Conservation (phyloP, 345 rosid genomes). For the Dovyalis caffra region DNA sequence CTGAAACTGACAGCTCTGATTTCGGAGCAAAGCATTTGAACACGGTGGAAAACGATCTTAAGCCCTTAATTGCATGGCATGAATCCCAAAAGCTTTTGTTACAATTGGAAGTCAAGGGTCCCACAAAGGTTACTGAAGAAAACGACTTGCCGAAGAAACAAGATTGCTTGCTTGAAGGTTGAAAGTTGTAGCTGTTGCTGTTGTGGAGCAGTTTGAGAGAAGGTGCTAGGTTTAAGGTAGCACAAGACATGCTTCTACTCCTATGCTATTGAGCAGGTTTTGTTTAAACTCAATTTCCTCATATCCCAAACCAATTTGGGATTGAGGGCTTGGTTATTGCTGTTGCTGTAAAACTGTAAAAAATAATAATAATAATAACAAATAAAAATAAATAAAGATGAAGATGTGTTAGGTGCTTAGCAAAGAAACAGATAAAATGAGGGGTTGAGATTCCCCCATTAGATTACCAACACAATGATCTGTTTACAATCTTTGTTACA, state of each 20-base stretch:
- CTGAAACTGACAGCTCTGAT: constrained; percentile 28
- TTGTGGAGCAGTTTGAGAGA: neutral
- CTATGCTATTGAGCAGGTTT: too few species aligned
- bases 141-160: neutral
- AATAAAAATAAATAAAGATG: too few species aligned
- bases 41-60: constrained; percentile 11
- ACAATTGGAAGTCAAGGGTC: constrained; percentile 21
- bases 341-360: too few species aligned
- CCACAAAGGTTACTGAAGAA: constrained; percentile 2
- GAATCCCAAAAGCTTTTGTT: constrained; percentile 5
- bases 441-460: too few species aligned
- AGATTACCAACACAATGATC: too few species aligned
- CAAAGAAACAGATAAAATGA: too few species aligned
- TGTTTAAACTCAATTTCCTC: neutral
- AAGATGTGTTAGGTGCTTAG: too few species aligned
- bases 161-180: neutral
- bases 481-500: too few species aligned
- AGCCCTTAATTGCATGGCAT: constrained; percentile 8
- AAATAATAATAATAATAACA: too few species aligned
- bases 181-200: neutral
- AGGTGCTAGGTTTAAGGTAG: neutral
- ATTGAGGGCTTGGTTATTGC: too few species aligned
- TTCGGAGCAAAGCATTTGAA: constrained; percentile 26
- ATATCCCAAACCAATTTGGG: neutral
- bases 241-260: neutral